Percentiles rank a stretch among this genome's conserved stretches.
phyloP scores from a whole-genome alignment of 116 monocot species.

The Phalaenopsis hybrid region DNA sequence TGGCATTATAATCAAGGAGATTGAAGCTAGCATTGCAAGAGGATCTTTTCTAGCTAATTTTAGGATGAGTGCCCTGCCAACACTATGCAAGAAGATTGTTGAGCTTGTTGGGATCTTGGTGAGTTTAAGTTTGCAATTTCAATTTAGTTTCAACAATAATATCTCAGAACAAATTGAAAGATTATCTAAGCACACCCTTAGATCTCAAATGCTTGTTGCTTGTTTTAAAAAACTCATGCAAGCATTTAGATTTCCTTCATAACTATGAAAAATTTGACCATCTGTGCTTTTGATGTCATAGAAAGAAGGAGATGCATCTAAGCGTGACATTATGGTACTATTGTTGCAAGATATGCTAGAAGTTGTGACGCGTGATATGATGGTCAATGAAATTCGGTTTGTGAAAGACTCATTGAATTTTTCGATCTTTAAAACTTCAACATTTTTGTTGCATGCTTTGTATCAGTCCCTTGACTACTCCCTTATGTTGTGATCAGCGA shows the following conservation, averaged over 20 bases:
- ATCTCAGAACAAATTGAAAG: neutral
- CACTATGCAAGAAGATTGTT: slow-evolving; percentile 77
- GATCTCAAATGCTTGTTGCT: slow-evolving; percentile 5
- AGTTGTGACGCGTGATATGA: slow-evolving; percentile 97
- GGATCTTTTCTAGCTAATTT: slow-evolving; percentile 85
- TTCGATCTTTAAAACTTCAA: neutral
- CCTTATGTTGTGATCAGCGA: slow-evolving; percentile 36
- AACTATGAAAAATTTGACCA: neutral
- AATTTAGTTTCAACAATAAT: neutral
- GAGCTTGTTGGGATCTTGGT: slow-evolving; percentile 89
- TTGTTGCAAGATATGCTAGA: slow-evolving; percentile 98
- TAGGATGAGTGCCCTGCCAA: slow-evolving; percentile 73
- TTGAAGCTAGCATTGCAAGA: slow-evolving; percentile 73
- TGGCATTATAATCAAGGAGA: slow-evolving; percentile 86
- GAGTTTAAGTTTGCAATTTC: slow-evolving; percentile 17
- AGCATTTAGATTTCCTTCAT: neutral
- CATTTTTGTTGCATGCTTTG: neutral
- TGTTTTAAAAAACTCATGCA: neutral
- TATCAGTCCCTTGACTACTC: neutral
- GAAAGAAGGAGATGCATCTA: slow-evolving; percentile 86
- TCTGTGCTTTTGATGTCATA: slow-evolving; percentile 22
- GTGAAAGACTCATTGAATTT: slow-evolving; percentile 16
- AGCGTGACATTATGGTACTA: slow-evolving; percentile 65
- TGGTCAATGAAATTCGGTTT: slow-evolving; percentile 87
- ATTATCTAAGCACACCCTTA: neutral